Evolutionary conservation across 495 filamentous ascomycete species (phyloP).

Genomic region (Zalerion maritima): DNA sequence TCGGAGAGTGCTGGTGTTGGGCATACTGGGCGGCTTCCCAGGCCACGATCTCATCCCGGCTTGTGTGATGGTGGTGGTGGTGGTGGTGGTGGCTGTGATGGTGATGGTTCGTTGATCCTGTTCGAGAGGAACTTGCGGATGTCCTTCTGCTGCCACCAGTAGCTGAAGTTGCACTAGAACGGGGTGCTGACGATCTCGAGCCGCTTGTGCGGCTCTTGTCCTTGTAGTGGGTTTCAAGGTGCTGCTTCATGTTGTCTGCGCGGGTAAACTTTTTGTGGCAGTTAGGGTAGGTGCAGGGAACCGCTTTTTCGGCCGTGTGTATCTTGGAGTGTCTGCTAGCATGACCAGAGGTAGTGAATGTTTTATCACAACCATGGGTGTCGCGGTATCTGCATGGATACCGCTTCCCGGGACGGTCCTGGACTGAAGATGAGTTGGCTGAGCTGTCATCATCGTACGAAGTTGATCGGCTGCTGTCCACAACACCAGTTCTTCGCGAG

Average conservation of each 20-base stretch:
- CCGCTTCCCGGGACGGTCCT: constrained; percentile 36
- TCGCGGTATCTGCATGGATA: constrained; percentile 52
- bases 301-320: constrained; percentile 90
- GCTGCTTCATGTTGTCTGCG: constrained; percentile 98
- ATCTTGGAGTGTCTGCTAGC: constrained; percentile 94
- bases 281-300: constrained; percentile 57
- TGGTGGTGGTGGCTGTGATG: too few species aligned
- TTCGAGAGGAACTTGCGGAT: too few species aligned
- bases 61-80: too few species aligned
- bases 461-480: constrained; percentile 10
- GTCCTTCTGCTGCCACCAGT: too few species aligned
- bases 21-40: constrained; percentile 17
- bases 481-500: too few species aligned
- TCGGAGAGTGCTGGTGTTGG: too few species aligned
- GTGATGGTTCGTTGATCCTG: too few species aligned
- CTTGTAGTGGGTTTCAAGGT: constrained; percentile 74
- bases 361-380: constrained; percentile 56
- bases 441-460: constrained; percentile 27
- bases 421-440: constrained; percentile 13
- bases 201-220: constrained; percentile 23
- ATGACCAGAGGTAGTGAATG: constrained; percentile 92
- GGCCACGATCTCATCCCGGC: too few species aligned
- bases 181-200: background rate
- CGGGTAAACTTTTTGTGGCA: constrained; percentile 92
- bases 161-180: too few species aligned